Conservation (phyloP, 805 yeast genomes). For the Barnettozyma botsteinii region DNA sequence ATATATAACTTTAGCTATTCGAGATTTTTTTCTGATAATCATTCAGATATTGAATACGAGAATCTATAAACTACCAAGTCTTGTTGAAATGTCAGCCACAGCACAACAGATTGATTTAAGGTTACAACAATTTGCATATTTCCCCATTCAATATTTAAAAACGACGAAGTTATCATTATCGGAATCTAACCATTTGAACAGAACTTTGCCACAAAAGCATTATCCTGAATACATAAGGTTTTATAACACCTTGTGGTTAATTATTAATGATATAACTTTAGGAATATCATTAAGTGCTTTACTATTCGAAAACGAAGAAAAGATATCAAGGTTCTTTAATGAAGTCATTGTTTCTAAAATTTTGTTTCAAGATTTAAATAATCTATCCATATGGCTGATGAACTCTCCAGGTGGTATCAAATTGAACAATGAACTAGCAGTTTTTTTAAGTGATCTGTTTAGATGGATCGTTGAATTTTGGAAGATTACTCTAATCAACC, state of each 20-base stretch:
- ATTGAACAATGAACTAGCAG: slow-evolving; percentile 78
- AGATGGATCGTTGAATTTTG: slow-evolving; percentile 80
- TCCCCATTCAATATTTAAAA: slow-evolving; percentile 73
- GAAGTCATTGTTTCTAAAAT: slow-evolving; percentile 31
- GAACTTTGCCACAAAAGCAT: slow-evolving; percentile 37
- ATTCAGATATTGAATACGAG: slow-evolving; percentile 27
- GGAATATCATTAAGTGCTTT: slow-evolving; percentile 58
- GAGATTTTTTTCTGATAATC: slow-evolving; percentile 15
- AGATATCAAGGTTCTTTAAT: slow-evolving; percentile 25
- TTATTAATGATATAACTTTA: slow-evolving; percentile 71
- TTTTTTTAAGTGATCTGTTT: slow-evolving; percentile 79
- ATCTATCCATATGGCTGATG: slow-evolving; percentile 66
- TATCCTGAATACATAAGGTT: slow-evolving; percentile 66
- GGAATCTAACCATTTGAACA: slow-evolving; percentile 21
- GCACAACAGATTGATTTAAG: slow-evolving; percentile 78
- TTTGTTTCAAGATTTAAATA: slow-evolving; percentile 40
- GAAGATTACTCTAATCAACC: slow-evolving; percentile 29
- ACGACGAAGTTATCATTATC: slow-evolving; percentile 29
- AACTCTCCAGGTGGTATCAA: slow-evolving; percentile 92
- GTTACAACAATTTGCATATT: slow-evolving; percentile 64
- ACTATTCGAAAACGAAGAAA: slow-evolving; percentile 33
- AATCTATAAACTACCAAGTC: slow-evolving; percentile 19
- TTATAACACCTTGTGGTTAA: slow-evolving; percentile 85
- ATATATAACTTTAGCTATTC: slow-evolving; percentile 8
- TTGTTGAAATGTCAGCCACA: slow-evolving; percentile 48